Evolutionary conservation across 768 basidiomycete species (phyloP), one percentile per base, ranked within the genome.

Genomic region (Tylopilus sp.): DNA sequence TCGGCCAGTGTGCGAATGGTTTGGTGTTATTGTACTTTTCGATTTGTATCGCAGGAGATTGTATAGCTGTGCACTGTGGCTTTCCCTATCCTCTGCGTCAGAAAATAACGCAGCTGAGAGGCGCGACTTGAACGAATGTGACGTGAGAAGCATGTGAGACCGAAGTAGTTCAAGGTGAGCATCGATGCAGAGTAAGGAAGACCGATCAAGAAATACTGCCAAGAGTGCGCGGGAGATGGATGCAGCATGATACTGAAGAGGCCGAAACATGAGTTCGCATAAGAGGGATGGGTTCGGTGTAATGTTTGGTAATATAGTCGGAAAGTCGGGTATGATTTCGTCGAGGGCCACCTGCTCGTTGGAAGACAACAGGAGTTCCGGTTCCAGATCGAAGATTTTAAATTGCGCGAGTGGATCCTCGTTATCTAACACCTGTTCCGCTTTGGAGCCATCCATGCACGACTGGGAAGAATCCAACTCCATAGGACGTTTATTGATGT

Each of bases 31-130:
- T 18, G 43, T 17, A 4, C 51, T 42, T 40, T 55, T 58, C 5
- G 53, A 57, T 43, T 45, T 63, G 41, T 59, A 54, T 23, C 63
- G 63, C 31, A 68, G 33, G 18, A 65, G 49, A 46, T 60, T 58
- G 33, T 60, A 60, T 25, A 59, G 21, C 26, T 64, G 64, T 18
- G 51, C 44, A 2, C 73, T 72, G 5, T 69, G 60, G 18, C 35
- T 55, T 26, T 75, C 73, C 50, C 70, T 74, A 22, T 80, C 79
- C 28, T 81, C 81, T 0, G 78, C 74, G 56, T 93, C 89, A 0
- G 86, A 86, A 68, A 95, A 94, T 13, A 95, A 72, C 0, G 93
- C 89, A 2, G 71, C 70, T 15, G 79, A 72, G 12, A 95, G 77
- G 5, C 86, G 80, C 7, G 76, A 74, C 59, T 83, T 85, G 73